Evolutionary conservation across 1,284 basidiomycete genomes (phyloP), one percentile per base, ranked within the genome.

Genomic region (Golubevia sp.): DNA sequence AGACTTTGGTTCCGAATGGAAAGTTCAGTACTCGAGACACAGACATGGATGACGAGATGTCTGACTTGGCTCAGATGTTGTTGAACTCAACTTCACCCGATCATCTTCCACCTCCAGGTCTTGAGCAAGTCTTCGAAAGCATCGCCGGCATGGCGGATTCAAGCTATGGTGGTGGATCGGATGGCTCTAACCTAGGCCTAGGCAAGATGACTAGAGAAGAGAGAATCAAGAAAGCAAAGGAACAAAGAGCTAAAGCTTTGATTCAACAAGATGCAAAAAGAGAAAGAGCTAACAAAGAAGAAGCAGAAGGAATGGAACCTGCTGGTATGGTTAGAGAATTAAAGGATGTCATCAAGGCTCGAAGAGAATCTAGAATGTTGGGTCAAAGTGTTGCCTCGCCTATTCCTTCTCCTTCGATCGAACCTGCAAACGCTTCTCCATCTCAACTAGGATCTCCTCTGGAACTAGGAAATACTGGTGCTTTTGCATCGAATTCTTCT

Each of bases 101-200:
- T 20, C 66, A 65, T 2, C 65, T 81, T 8, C 76, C 78, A 21
- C 70, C 71, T 18, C 72, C 74, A 0, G 78, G 76, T 4, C 57
- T 67, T 18, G 78, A 81, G 26, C 70, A 81, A 51, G 71, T 81
- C 48, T 81, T 73, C 49, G 79, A 81, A 55, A 68, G 71, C 59
- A 70, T 74, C 30, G 70, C 72, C 3, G 71, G 76, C 20, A 56
- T 64, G 56, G 68, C 66, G 6, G 57, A 62, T 21, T n/a, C 61
- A 1, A 57, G 58, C 27, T 55, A 57, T 1, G n/a, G n/a, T n/a
- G n/a, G n/a, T n/a, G n/a, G n/a, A n/a, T n/a, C n/a, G n/a, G n/a
- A n/a, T n/a, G n/a, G n/a, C n/a, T 44, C 63, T 1, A 62, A 58
- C 1, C 21, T n/a, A 1, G 58, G 57, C 8, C 65, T 49, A 2